Base-by-base conservation (phyloP, 352 stramenopile species). In the Saprolegnia parasitica region DNA sequence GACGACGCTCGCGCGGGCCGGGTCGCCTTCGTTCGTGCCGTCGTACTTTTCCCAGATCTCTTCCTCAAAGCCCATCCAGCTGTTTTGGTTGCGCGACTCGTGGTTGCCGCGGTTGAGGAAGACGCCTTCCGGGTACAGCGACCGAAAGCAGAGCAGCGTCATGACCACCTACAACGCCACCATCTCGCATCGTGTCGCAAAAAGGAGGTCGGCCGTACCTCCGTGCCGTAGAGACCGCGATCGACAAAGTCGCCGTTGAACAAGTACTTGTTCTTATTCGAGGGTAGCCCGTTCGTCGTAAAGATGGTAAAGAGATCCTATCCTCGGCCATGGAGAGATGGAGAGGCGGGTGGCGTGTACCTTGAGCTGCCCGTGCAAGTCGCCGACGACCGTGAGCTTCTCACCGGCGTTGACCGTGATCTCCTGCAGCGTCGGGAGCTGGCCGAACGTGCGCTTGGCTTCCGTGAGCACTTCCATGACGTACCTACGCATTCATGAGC, bases 161-260 rank as follows among this genome's bases (percentile, higher is more conserved):
- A 92, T 91, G 55, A 90, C 72, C 18, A 92, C 80, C 50, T 50
- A 23, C 16, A 6, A 5, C 37, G 72, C 29, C 29, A 18, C 21
- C 18, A 52, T 52, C 21, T 52, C 18, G 18, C 18, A 20, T 52
- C 18, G 46, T 21, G 21, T 52, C 26, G n/a, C 46, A 52, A 20
- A 18, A 52, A 52, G 18, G 46, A 21, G 46, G 18, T 52, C 18
- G 32, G 83, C n/a, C n/a, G n/a, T 0, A 90, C 76, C 68, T 98
- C 94, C 0, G 85, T 84, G 68, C 93, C 92, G 66, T 96, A 90
- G 45, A 81, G 73, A 0, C 96, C 96, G 23, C 96, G 84, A 72
- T 99, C 96, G 42, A 98, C 96, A 75, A 98, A 98, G 72, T 98
- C 95, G 0, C 95, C 95, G 75, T 98, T 99, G 79, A 99, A 98